Percentiles rank a stretch among this genome's conserved stretches.
phyloP scores from a whole-genome alignment of 768 basidiomycete genomes.

The Hypsizygus marmoreus region DNA sequence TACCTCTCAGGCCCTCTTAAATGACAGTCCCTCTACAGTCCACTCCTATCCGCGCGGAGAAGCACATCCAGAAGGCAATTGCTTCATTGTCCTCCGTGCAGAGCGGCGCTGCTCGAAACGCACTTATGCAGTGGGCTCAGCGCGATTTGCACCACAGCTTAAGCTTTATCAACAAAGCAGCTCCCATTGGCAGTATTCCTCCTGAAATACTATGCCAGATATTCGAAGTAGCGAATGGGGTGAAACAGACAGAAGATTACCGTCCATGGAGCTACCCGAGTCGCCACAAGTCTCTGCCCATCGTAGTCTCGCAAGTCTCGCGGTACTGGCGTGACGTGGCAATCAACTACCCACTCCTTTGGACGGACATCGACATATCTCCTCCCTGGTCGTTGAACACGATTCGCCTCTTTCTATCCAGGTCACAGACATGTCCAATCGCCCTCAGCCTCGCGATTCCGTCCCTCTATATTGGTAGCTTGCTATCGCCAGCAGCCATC shows the following conservation, averaged over 20 bases:
- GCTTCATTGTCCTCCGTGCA: no score
- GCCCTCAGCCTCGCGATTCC: slow-evolving; percentile 14
- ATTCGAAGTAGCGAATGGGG: slow-evolving; percentile 10
- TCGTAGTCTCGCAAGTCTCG: slow-evolving; percentile 19
- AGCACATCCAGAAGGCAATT: no score
- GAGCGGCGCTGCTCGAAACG: no score
- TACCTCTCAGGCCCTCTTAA: no score
- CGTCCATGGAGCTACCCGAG: slow-evolving; percentile 5
- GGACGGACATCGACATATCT: slow-evolving; percentile 17
- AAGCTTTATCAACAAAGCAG: slow-evolving; percentile 10
- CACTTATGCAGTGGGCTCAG: no score
- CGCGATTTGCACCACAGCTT: slow-evolving; percentile 4
- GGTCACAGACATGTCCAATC: slow-evolving; percentile 14
- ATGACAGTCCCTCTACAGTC: no score
- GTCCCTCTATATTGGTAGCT: slow-evolving; percentile 10
- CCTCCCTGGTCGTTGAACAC: slow-evolving; percentile 17
- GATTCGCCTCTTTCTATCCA: slow-evolving; percentile 8
- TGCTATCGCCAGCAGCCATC: slow-evolving; percentile 8
- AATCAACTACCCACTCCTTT: slow-evolving; percentile 13
- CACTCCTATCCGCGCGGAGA: no score
- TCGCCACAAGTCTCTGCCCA: slow-evolving; percentile 4
- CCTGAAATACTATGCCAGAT: slow-evolving; percentile 16
- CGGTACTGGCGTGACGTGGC: slow-evolving; percentile 19
- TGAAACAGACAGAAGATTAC: background rate
- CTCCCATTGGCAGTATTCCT: slow-evolving; percentile 14